Base-by-base conservation (phyloP, 2,329 filamentous ascomycete species). In the Phyllosticta ampelicida region DNA sequence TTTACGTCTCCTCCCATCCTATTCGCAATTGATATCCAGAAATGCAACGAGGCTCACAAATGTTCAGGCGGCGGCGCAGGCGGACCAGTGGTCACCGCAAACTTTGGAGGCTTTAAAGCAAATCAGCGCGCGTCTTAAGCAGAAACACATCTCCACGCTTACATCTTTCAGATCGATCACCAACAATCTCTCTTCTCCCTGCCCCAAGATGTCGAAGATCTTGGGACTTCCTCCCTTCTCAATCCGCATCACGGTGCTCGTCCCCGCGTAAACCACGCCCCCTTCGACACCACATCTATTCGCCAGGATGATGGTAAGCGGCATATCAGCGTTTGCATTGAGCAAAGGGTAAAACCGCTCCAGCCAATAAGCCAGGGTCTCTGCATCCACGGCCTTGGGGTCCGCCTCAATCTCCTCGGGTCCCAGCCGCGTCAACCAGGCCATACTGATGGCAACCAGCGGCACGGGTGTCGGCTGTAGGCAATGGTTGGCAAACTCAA, bases 361-460 rank as follows among this genome's bases (percentile, higher is more conserved):
- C 0, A 89, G 75, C 89, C 88, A 92, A 65, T 92, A 92, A 0
- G 81, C 80, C 9, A 92, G 67, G 0, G 87, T 90, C 21, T 88
- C 82, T 72, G 87, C 78, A 62, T 91, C 87, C 0, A 87, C 86
- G 54, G 81, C 62, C 62, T 74, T 26, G 63, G 75, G 60, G 65
- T 82, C 66, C 75, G 83, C 8, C 60, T 59, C 18, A 65, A 75
- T 1, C 70, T 76, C 64, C 76, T 78, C 61, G 76, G 82, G 58
- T 69, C 75, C 1, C 21, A 82, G 68, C 26, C 74, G 67, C 16
- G 86, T 89, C 29, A 88, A 75, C 88, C 87, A 92, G 0, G 89
- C 87, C 88, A 91, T 91, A 3, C 81, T 83, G 0, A 92, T 63
- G 30, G 90, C 81, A 1, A 89, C 83, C 0, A 91, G 62, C 13